These are phyloP conservation scores for Medicago arabica DNA, from an alignment of 306 rosid species.

Conservation along the genomic window DNA sequence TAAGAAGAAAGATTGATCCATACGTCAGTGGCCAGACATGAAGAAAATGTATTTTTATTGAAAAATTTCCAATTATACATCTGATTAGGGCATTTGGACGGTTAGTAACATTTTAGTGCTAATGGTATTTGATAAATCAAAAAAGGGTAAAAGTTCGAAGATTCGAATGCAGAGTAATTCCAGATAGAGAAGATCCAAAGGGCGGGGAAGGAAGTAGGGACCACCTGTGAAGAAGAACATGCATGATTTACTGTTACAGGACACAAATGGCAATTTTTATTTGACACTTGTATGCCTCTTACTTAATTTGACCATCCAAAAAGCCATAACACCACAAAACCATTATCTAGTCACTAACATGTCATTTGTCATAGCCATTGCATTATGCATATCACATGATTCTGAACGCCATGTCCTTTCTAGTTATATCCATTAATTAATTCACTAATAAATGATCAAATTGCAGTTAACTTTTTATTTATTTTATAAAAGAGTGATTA, in stretches of 20 bases:
- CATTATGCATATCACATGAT: slow-evolving; percentile 22
- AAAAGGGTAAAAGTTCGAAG: neutral
- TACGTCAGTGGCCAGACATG: too few relatives aligned
- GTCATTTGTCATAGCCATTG: neutral
- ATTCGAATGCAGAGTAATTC: neutral
- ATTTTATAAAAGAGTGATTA: slow-evolving; percentile 2
- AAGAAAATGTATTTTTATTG: too few relatives aligned
- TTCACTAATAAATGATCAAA: neutral
- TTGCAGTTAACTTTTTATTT: slow-evolving; percentile 28
- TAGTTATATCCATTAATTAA: neutral
- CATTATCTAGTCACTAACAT: neutral
- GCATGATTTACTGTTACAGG: neutral
- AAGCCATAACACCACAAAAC: neutral
- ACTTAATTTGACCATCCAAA: neutral
- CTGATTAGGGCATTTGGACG: too few relatives aligned
- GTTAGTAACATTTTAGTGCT: neutral
- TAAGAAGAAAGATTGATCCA: too few relatives aligned
- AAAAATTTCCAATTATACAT: neutral
- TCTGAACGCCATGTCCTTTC: neutral
- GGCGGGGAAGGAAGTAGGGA: neutral
- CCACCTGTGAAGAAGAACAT: neutral
- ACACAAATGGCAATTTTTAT: neutral
- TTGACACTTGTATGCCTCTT: neutral
- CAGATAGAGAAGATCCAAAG: neutral
- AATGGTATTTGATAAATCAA: neutral